Conservation (phyloP, 768 basidiomycete genomes). For the Lactifluus volemus region DNA sequence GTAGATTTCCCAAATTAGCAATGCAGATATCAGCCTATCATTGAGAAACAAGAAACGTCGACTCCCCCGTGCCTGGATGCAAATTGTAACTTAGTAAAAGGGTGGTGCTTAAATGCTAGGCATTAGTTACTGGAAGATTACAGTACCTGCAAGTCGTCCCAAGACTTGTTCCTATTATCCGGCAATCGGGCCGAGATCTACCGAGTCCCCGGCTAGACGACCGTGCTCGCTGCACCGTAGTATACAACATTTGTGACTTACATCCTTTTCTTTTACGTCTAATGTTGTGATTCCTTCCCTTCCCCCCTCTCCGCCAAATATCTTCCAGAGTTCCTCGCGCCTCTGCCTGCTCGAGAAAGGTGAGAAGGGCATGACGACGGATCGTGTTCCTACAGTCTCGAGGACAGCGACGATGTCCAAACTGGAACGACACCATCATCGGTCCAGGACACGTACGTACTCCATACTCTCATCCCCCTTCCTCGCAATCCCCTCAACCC, state of each 20-base stretch:
- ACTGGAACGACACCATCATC: conserved; percentile 99
- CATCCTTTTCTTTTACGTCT: conserved; percentile 1
- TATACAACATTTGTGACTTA: not conserved
- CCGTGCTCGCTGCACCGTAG: too few relatives aligned
- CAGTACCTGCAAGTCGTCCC: too few relatives aligned
- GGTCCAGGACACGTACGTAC: conserved; percentile 88
- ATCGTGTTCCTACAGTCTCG: conserved; percentile 92
- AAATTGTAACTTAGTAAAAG: conserved; percentile 88
- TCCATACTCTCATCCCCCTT: not conserved
- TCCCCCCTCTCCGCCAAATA: too few relatives aligned
- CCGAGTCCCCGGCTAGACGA: not conserved
- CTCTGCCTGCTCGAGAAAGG: conserved; percentile 96
- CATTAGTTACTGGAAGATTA: too few relatives aligned
- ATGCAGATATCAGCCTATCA: too few relatives aligned
- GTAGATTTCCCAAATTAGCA: too few relatives aligned
- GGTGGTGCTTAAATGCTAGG: too few relatives aligned
- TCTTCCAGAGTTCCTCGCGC: conserved; percentile 83
- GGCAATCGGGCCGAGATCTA: not conserved
- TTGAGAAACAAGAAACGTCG: too few relatives aligned
- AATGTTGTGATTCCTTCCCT: not conserved
- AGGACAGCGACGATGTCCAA: conserved; percentile 94
- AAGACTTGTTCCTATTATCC: too few relatives aligned
- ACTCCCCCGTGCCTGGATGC: too few relatives aligned
- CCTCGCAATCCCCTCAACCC: conserved; percentile 4
- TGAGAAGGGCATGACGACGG: conserved; percentile 99